These are phyloP conservation scores for Ampelocalamus luodianensis DNA, from an alignment of 176 grass and related monocot genomes.

Conservation along the genomic window DNA sequence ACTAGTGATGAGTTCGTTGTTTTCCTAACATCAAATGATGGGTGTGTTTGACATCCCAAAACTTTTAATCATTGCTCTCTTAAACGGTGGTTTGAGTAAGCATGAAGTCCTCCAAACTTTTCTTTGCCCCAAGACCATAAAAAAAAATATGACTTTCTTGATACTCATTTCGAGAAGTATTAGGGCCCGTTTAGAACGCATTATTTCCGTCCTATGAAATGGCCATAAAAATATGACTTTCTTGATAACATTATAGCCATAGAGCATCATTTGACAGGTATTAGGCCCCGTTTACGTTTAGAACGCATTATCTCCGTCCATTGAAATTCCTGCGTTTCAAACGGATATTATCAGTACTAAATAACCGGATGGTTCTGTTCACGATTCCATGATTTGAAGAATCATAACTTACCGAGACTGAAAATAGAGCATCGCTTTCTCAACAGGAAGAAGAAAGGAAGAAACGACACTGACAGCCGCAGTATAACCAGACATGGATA, in stretches of 20 bases:
- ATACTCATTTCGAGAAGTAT: too few species aligned
- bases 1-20: neutral
- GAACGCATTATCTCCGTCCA: neutral
- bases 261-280: too few species aligned
- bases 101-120: conserved; percentile 38
- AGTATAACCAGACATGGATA: conserved; percentile 5
- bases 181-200: too few species aligned
- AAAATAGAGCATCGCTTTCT: neutral
- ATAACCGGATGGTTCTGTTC: neutral
- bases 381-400: neutral
- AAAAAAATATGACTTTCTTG: neutral
- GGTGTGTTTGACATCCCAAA: neutral
- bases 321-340: neutral
- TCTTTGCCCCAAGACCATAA: neutral
- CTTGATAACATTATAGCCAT: neutral
- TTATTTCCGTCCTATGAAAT: neutral
- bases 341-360: neutral
- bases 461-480: neutral
- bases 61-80: neutral
- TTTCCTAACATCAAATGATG: neutral
- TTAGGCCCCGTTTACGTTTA: too few species aligned
- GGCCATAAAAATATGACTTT: too few species aligned
- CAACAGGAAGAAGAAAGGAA: neutral
- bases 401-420: neutral
- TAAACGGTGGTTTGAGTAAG: conserved; percentile 20